phyloP scores from a whole-genome alignment of 768 basidiomycete species.

The Termitomyces sp. region DNA sequence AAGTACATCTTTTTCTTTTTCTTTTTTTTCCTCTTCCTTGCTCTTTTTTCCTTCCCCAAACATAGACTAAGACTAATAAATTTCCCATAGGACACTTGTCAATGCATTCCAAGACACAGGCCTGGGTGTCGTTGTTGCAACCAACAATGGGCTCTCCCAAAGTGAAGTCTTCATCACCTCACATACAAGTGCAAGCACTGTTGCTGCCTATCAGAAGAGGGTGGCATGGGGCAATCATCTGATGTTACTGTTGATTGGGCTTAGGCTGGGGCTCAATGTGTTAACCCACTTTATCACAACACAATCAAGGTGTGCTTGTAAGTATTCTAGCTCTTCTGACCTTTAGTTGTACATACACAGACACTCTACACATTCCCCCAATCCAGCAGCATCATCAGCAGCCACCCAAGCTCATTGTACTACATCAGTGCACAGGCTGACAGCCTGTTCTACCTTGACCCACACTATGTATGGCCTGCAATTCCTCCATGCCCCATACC shows the following conservation, averaged over 20 bases:
- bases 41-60: too few species aligned
- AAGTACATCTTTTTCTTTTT: too few species aligned
- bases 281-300: conserved; percentile 94
- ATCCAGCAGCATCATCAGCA: conserved; percentile 94
- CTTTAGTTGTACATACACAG: too few species aligned
- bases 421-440: conserved; percentile 93
- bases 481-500: conserved; percentile 59
- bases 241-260: conserved; percentile 82
- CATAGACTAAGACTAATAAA: too few species aligned
- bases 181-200: too few species aligned
- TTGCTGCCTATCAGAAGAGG: conserved; percentile 17
- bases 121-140: conserved; percentile 77
- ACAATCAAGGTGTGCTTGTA: conserved; percentile 54
- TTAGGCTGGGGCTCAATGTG: conserved; percentile 92
- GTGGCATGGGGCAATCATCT: conserved; percentile 77
- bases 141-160: conserved; percentile 80
- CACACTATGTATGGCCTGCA: conserved; percentile 74
- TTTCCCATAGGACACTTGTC: conserved; percentile 52
- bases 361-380: conserved; percentile 90
- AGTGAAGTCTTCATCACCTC: conserved; percentile 86
- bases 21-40: too few species aligned
- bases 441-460: conserved; percentile 80
- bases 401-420: conserved; percentile 94
- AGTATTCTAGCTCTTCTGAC: too few species aligned
- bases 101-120: conserved; percentile 77